Evolutionary conservation across 768 basidiomycete genomes (phyloP), one percentile per base, ranked within the genome.

Genomic region (Phlebiopsis flavidoalba): DNA sequence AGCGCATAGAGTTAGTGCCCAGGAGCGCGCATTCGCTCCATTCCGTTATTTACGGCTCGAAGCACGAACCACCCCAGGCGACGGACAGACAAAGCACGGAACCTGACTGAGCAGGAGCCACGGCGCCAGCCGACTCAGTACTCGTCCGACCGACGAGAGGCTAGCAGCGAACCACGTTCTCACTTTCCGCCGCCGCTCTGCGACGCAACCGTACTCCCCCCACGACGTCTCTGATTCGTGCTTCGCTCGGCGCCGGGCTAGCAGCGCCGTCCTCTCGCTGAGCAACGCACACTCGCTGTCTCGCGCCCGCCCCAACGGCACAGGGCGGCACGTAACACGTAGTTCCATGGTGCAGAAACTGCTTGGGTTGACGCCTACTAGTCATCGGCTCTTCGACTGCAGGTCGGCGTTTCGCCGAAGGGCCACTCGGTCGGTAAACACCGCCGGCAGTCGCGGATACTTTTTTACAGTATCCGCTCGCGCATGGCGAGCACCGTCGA

Each of bases 401-500:
- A n/a, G n/a, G n/a, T n/a, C n/a, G n/a, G 95, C 95, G 24, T 95
- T n/a, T 96, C 72, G 80, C n/a, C 86, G 8, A 96, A 99, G 74
- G 88, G 83, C 2, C 95, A 97, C 75, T 88, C 87, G 11, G 87
- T 96, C 50, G 93, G n/a, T n/a, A n/a, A n/a, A 96, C 66, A 94
- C 97, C 72, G 94, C n/a, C 95, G 1, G 81, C 91, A 0, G 89
- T 98, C 63, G 96, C 98, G 71, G n/a, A n/a, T n/a, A n/a, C n/a
- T n/a, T n/a, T n/a, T n/a, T n/a, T n/a, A n/a, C n/a, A n/a, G n/a
- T n/a, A n/a, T n/a, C n/a, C 96, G 48, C 82, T 99, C 49, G n/a
- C 90, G 95, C 53, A 96, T 98, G 93, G 93, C 94, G 37, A 91
- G 89, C 68, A 98, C 98, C 67, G 96, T 98, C 26, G 83, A 91